These are phyloP conservation scores for Phaeosphaeriaceae sp. DNA, from an alignment of 2,329 filamentous ascomycete genomes.

Conservation along the genomic window DNA sequence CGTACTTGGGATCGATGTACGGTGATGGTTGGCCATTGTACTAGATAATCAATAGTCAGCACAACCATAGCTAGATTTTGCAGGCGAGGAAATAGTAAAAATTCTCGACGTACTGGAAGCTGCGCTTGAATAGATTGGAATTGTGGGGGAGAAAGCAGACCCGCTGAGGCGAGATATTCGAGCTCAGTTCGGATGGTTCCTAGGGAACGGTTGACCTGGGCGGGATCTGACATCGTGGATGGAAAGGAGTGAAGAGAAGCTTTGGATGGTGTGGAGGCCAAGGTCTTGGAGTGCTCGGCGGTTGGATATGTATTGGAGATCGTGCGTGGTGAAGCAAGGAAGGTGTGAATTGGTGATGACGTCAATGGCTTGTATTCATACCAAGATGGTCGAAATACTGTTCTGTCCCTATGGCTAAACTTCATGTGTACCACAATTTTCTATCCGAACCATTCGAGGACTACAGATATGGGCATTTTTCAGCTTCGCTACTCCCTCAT, in stretches of 20 bases:
- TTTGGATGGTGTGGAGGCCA: not conserved
- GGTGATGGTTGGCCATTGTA: conserved; percentile 22
- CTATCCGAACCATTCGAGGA: too few species aligned
- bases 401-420: too few species aligned
- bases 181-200: conserved; percentile 22
- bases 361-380: not conserved
- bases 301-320: not conserved
- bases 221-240: conserved; percentile 17
- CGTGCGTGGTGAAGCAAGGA: not conserved
- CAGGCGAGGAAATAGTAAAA: too few species aligned
- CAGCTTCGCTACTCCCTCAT: too few species aligned
- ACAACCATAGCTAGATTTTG: not conserved
- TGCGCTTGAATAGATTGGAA: conserved; percentile 27
- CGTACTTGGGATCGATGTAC: conserved; percentile 23
- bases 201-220: conserved; percentile 24
- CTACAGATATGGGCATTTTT: too few species aligned
- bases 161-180: conserved; percentile 21
- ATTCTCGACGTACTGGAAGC: conserved; percentile 18
- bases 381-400: too few species aligned
- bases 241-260: not conserved
- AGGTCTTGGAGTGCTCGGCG: not conserved
- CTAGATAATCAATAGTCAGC: conserved; percentile 6
- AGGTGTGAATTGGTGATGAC: not conserved
- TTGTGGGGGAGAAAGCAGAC: conserved; percentile 22
- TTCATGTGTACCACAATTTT: too few species aligned